Conservation (phyloP, 208 protist genomes). For the Crithidia bombi region DNA sequence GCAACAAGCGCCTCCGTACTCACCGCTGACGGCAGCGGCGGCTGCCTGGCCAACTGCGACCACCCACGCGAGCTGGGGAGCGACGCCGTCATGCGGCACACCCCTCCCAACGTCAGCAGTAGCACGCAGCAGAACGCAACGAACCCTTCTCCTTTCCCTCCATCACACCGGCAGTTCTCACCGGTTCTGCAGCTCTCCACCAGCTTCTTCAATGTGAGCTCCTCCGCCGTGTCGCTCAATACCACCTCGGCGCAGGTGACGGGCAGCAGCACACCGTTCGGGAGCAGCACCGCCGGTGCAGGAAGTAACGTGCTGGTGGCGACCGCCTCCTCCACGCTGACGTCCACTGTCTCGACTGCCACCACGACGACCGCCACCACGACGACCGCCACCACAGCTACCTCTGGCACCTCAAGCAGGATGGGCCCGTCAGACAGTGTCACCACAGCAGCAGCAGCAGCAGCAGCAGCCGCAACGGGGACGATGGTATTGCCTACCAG, state of each 20-base stretch:
- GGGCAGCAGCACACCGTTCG: not conserved
- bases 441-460: not conserved
- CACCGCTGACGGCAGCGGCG: no score
- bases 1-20: no score
- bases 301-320: conserved; percentile 7
- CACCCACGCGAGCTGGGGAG: no score
- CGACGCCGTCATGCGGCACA: no score
- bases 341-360: not conserved
- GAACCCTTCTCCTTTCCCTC: not conserved
- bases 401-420: not conserved
- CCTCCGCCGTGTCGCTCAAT: not conserved
- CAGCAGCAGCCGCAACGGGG: not conserved
- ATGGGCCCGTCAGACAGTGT: not conserved
- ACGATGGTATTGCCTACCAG: not conserved
- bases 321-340: conserved; percentile 2
- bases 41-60: no score
- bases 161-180: not conserved
- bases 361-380: not conserved
- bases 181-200: conserved; percentile 5
- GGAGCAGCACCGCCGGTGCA: not conserved
- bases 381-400: not conserved
- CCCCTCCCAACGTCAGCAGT: not conserved
- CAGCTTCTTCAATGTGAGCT: conserved; percentile 13
- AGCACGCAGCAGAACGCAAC: not conserved
- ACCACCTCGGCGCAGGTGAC: not conserved